Percentiles rank a stretch among this genome's conserved stretches.
Conservation (phyloP, 305 asterid genomes). For the Fraxinus velutina region DNA sequence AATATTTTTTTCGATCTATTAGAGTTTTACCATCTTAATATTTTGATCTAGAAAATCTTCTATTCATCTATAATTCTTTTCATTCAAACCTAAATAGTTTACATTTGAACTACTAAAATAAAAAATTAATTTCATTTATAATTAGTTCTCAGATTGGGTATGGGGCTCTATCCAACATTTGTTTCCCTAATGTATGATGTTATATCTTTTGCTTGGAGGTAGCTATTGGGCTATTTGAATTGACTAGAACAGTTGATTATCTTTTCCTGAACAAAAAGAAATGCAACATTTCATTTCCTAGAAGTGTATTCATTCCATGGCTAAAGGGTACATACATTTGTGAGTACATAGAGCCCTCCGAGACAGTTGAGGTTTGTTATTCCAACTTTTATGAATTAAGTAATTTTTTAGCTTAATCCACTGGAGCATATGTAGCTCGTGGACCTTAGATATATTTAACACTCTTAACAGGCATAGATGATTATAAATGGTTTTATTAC, state of each 20-base stretch:
- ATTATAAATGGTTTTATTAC: not conserved
- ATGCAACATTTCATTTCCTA: conserved; percentile 64
- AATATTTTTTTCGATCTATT: not conserved
- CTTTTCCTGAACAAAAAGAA: conserved; percentile 44
- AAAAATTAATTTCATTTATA: not conserved
- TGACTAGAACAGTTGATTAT: conserved; percentile 25
- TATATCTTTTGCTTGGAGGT: not conserved
- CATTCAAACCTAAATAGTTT: not conserved
- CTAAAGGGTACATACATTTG: conserved; percentile 71
- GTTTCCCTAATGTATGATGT: conserved; percentile 1
- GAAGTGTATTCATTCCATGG: conserved; percentile 92
- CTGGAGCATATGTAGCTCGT: conserved; percentile 11
- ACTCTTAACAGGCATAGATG: conserved; percentile 3
- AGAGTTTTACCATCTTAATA: not conserved
- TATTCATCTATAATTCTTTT: not conserved
- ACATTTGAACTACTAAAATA: not conserved
- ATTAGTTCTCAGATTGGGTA: not conserved
- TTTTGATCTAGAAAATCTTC: not conserved
- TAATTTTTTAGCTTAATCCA: conserved; percentile 9
- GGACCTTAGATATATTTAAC: not conserved
- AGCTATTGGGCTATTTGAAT: conserved; percentile 14
- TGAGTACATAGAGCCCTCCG: conserved; percentile 79
- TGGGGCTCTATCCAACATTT: not conserved
- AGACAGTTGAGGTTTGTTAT: conserved; percentile 70
- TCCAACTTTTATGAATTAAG: conserved; percentile 4